Evolutionary conservation across 208 protist genomes (phyloP), one percentile per base, ranked within the genome.

Genomic region (Phytomonas sp.): DNA sequence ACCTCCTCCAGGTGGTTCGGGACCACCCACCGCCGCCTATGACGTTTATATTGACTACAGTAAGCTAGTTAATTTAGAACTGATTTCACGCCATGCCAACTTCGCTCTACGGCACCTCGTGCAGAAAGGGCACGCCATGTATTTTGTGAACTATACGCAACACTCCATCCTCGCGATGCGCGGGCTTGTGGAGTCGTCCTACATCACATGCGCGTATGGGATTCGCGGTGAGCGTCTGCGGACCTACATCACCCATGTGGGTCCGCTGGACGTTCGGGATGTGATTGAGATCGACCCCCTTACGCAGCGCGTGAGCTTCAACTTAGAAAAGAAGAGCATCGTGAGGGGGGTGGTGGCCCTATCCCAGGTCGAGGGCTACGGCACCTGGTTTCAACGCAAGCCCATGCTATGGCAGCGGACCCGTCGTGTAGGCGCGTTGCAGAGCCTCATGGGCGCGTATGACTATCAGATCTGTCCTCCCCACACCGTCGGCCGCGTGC

Each of bases 381-480:
- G 86, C 63, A 91, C 87, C 37, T 93, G 87, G 87, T 93, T 94
- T 66, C 83, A 93, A 76, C 87, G 91, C 31, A 91, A 91, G 76
- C 83, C 86, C 37, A 96, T 96, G 91, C 80, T 96, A 30, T 93
- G 87, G 87, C 86, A 93, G 75, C 91, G 91, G 23, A 89, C 88
- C 2, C 78, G 91, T 23, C 85, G 91, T 63, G 88, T 92, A 33
- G 91, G 91, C 30, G 91, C 88, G 4, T 65, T 96, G 78, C 88
- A 93, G 75, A 84, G 80, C 60, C 78, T 87, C 68, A 79, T 96
- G 68, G 87, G 88, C 66, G 85, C 84, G 68, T 93, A 83, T 68
- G 72, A 76, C 59, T 96, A 89, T 70, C 72, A 87, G 40, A 68
- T 89, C 23, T 77, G 66, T 60, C 59, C 77, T 9, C 75, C 82